A percentile compares a stretch with the other conserved stretches of the same genome.
These are phyloP conservation scores for Setaria viridis DNA, from an alignment of 202 grass and related monocot species.

Conservation along the genomic window DNA sequence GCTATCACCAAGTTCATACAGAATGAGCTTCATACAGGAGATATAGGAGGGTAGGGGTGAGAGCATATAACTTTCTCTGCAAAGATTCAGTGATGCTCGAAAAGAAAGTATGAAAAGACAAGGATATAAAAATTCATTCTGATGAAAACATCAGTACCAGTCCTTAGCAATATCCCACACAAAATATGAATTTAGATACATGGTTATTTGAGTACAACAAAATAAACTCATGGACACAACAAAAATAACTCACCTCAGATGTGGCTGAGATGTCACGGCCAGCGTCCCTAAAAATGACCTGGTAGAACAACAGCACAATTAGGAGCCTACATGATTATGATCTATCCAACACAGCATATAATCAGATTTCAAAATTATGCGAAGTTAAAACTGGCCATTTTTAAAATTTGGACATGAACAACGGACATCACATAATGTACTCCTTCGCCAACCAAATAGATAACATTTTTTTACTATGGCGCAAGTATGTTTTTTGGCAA, in stretches of 20 bases:
- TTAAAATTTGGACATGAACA: background rate
- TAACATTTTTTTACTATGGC: background rate
- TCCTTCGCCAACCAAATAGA: background rate
- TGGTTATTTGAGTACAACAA: slow-evolving; percentile 1
- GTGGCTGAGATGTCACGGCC: slow-evolving; percentile 44
- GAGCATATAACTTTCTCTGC: background rate
- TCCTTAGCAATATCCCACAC: background rate
- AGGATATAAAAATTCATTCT: background rate
- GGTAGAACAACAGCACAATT: slow-evolving; percentile 37
- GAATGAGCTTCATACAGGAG: slow-evolving; percentile 26
- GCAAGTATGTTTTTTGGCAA: background rate
- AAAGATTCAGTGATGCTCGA: slow-evolving; percentile 2
- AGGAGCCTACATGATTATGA: slow-evolving; percentile 4
- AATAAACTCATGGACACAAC: background rate
- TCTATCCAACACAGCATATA: slow-evolving; percentile 15
- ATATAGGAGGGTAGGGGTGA: background rate
- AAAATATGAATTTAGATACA: background rate
- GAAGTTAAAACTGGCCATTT: background rate
- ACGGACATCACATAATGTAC: background rate
- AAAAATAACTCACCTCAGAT: slow-evolving; percentile 63
- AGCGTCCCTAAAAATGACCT: slow-evolving; percentile 56
- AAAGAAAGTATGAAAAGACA: background rate
- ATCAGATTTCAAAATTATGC: background rate
- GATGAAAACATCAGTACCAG: background rate
- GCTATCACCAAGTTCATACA: background rate